Evolutionary conservation across 345 rosid genomes (phyloP).

Genomic region (Theobroma cacao): DNA sequence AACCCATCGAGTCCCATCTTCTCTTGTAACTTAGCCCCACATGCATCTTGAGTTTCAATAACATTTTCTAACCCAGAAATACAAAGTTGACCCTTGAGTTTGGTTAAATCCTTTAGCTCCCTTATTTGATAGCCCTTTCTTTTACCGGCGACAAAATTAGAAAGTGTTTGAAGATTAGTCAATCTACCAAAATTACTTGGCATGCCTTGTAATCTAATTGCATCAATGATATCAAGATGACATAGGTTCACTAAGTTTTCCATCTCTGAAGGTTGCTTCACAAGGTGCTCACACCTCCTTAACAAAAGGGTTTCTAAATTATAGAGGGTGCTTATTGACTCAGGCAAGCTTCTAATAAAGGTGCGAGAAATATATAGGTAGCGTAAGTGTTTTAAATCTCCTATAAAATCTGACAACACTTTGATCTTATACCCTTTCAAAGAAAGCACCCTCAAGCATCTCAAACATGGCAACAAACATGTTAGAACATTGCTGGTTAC

Average conservation of each 20-base stretch:
- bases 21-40: not conserved
- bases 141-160: not conserved
- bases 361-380: slow-evolving; percentile 33
- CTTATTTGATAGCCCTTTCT: not conserved
- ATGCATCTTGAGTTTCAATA: not conserved
- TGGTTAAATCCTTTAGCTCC: not conserved
- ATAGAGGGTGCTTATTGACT: slow-evolving; percentile 25
- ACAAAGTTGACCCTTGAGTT: not conserved
- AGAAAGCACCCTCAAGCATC: slow-evolving; percentile 36
- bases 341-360: slow-evolving; percentile 25
- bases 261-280: not conserved
- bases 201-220: not conserved
- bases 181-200: not conserved
- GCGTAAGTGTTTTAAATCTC: slow-evolving; percentile 32
- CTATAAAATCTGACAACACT: slow-evolving; percentile 26
- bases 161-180: not conserved
- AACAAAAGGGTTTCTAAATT: slow-evolving; percentile 38
- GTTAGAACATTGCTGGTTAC: not conserved
- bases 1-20: not conserved
- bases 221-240: not conserved
- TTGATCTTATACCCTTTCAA: slow-evolving; percentile 25
- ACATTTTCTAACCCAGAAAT: not conserved
- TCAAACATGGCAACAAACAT: not conserved
- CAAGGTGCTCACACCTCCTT: accelerated
- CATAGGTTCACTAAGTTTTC: not conserved